A percentile compares a stretch with the other conserved stretches of the same genome.
Conservation (phyloP, 164 flowering plant species). For the Litsea cubeba region DNA sequence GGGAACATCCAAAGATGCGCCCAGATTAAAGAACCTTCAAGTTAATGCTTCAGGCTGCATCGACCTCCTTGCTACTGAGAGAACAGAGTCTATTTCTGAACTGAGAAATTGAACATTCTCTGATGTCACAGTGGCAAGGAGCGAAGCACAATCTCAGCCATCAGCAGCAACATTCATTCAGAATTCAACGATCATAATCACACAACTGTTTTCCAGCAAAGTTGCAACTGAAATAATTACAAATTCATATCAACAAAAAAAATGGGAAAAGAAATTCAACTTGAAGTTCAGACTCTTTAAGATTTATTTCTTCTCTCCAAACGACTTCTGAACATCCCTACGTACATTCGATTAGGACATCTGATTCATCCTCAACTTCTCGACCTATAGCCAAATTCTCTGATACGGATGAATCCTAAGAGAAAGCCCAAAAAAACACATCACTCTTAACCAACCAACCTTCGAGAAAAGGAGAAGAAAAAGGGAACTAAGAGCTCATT, state of each 20-base stretch:
- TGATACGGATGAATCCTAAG: slow-evolving; percentile 35
- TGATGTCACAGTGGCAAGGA: neutral
- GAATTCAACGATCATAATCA: neutral
- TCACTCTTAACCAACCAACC: neutral
- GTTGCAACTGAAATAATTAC: neutral
- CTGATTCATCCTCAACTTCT: slow-evolving; percentile 44
- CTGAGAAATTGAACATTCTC: neutral
- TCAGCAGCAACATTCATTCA: neutral
- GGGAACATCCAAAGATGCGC: neutral
- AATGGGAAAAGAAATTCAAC: slow-evolving; percentile 33
- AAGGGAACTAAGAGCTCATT: no score
- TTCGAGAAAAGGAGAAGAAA: no score
- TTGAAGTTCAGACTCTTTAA: slow-evolving; percentile 92
- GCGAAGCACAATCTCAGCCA: no score
- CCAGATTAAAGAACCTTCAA: no score
- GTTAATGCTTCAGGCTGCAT: neutral
- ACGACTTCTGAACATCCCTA: slow-evolving; percentile 79
- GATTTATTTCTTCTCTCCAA: slow-evolving; percentile 91
- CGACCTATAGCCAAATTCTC: slow-evolving; percentile 16
- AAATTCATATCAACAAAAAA: no score
- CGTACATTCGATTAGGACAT: slow-evolving; percentile 90
- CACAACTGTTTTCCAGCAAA: neutral
- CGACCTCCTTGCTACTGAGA: no score
- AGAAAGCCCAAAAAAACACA: slow-evolving; percentile 1
- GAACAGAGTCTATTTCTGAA: neutral